Base-by-base conservation (phyloP, 148 eudicot species). In the Rhododendron williamsianum region DNA sequence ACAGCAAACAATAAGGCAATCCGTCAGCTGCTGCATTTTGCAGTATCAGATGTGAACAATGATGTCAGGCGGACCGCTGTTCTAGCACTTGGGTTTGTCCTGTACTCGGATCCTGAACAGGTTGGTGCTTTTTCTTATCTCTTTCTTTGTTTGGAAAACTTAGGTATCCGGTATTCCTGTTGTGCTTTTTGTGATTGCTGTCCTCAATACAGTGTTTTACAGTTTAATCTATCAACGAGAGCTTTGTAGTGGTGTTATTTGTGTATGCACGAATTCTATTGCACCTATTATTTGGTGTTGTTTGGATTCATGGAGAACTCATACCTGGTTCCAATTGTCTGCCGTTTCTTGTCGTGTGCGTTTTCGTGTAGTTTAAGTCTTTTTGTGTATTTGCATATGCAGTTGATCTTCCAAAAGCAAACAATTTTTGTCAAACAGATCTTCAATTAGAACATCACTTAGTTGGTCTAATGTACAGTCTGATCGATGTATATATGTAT, bases 41-140 rank as follows among this genome's bases (percentile, higher is more conserved):
- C 99, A 38, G 99, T 97, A 74, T 95, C 99, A 18, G 99, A 97
- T 90, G 99, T 95, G 81, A 94, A 96, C 80, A 98, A 97, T 84
- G 99, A 97, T 93, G 98, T 97, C 86, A 94, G 98, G 86, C 89
- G 99, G 79, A 97, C 99, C 54, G 98, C 99, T 65, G 99, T 97
- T 82, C 89, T 97, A 88, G 98, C 96, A 16, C 99, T 97, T 87
- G 99, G 99, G 30, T 97, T 97, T 89, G 98, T 97, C 86, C 88
- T 97, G 87, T 97, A 97, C 88, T 90, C 94, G 51, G 95, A 97
- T 69, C 99, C 98, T 15, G 98, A 97, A 89, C 99, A 97, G 99
- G 99, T 97, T 89, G 83, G 93, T 89, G 19, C 27, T 81, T 15
- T 82, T 77, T 77, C 45, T 80, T 9, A 27, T 7, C 25, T 9